These are phyloP conservation scores for Collybia sp. DNA, from an alignment of 768 basidiomycete species.

Conservation along the genomic window DNA sequence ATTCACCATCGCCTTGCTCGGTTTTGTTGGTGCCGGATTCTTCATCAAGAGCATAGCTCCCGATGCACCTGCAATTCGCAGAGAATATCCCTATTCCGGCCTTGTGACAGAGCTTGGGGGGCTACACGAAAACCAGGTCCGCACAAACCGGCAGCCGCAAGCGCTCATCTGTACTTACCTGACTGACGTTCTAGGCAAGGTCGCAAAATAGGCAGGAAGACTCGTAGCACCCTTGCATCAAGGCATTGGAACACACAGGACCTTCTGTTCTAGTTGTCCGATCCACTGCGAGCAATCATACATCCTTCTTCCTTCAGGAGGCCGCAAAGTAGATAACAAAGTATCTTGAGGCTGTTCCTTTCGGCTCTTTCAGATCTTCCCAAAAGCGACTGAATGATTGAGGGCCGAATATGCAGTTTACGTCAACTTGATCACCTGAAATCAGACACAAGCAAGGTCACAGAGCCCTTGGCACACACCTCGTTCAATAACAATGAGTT, in stretches of 20 bases:
- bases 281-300: no score
- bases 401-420: no score
- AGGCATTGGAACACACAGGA: background rate
- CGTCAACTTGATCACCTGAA: no score
- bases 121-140: conserved; percentile 71
- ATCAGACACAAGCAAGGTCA: no score
- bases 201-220: conserved; percentile 16
- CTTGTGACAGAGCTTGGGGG: conserved; percentile 77
- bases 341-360: no score
- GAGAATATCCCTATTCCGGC: conserved; percentile 75
- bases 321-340: no score
- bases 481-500: no score
- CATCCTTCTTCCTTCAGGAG: no score
- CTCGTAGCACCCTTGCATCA: background rate
- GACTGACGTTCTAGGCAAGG: conserved; percentile 18
- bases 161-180: conserved; percentile 3
- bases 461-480: no score
- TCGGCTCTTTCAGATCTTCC: no score
- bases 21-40: conserved; percentile 63
- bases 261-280: background rate
- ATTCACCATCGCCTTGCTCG: conserved; percentile 54
- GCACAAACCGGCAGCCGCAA: conserved; percentile 9
- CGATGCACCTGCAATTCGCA: conserved; percentile 60
- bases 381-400: no score
- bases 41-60: conserved; percentile 53